These are phyloP conservation scores for Flagelloscypha sp. DNA, from an alignment of 768 basidiomycete genomes.

Conservation along the genomic window DNA sequence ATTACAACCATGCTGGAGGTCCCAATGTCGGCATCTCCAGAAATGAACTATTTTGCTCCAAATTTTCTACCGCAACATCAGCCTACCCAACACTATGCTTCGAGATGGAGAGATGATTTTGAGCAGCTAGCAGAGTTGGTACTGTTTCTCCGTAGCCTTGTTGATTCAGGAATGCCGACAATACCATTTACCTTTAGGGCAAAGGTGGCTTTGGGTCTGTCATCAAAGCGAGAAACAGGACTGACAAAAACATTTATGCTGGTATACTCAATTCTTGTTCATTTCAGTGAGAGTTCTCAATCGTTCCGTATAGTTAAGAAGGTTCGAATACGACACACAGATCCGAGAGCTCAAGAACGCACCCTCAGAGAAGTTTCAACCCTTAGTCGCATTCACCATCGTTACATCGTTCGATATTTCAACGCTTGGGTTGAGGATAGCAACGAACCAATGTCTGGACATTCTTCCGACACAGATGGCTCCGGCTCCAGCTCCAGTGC, in stretches of 20 bases:
- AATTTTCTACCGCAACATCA: constrained; percentile 20
- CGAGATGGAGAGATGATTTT: constrained; percentile 91
- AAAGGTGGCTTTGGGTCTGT: constrained; percentile 92
- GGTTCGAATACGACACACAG: constrained; percentile 66
- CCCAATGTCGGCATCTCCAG: constrained; percentile 50
- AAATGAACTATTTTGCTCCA: constrained; percentile 52
- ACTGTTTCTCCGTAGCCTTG: constrained; percentile 11
- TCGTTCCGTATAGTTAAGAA: constrained; percentile 61
- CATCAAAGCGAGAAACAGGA: constrained; percentile 85
- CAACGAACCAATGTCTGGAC: constrained; percentile 43
- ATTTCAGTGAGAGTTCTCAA: constrained; percentile 1
- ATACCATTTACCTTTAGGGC: constrained; percentile 38
- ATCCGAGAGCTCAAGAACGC: constrained; percentile 81
- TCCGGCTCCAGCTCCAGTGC: constrained; percentile 26
- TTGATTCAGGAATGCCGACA: neutral
- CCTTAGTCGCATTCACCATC: constrained; percentile 79
- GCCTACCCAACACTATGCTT: constrained; percentile 38
- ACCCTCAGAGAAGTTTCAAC: constrained; percentile 89
- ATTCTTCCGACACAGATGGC: constrained; percentile 38
- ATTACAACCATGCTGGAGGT: too few species aligned
- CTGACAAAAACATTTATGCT: constrained; percentile 80
- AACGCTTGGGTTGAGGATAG: constrained; percentile 83
- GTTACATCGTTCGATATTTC: constrained; percentile 86
- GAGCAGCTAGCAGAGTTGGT: constrained; percentile 85
- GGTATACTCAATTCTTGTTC: constrained; percentile 29